phyloP scores from a whole-genome alignment of 805 yeast genomes.

The Gaillardinia entomophila region DNA sequence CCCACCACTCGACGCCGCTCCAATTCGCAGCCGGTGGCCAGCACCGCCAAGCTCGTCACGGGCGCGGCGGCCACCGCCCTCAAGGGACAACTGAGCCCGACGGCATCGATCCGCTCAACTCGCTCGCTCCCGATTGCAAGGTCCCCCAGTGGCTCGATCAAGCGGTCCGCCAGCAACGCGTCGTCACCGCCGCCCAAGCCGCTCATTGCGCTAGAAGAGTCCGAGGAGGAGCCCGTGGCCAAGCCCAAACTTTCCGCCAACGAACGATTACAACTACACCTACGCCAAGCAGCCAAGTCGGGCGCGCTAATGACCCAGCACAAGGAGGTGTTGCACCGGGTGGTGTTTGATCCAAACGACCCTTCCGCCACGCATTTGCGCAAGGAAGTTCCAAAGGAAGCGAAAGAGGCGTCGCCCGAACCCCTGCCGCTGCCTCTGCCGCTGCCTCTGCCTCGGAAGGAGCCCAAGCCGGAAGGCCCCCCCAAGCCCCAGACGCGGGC shows the following conservation, averaged over 20 bases:
- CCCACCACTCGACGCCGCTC: slow-evolving; percentile 24
- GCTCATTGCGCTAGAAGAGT: slow-evolving; percentile 14
- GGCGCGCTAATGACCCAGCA: slow-evolving; percentile 35
- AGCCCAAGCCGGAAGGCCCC: background rate
- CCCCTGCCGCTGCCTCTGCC: background rate
- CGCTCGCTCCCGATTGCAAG: slow-evolving; percentile 4
- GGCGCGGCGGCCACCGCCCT: slow-evolving; percentile 1
- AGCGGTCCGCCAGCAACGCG: slow-evolving; percentile 6
- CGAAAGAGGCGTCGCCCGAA: background rate
- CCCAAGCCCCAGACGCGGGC: slow-evolving; percentile 6
- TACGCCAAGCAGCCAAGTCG: slow-evolving; percentile 30
- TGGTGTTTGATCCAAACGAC: slow-evolving; percentile 34
- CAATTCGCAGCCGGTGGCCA: slow-evolving; percentile 27
- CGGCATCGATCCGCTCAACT: background rate
- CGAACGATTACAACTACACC: slow-evolving; percentile 34
- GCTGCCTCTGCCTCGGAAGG: too few species aligned
- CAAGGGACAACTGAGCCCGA: background rate
- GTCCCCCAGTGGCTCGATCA: slow-evolving; percentile 16
- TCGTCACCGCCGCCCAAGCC: slow-evolving; percentile 7
- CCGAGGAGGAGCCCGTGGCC: slow-evolving; percentile 4
- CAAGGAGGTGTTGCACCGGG: slow-evolving; percentile 27
- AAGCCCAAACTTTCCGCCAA: slow-evolving; percentile 24
- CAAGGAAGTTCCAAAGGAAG: slow-evolving; percentile 1
- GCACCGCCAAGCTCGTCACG: background rate
- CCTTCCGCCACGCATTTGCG: slow-evolving; percentile 18